Evolutionary conservation across 2,329 filamentous ascomycete genomes (phyloP).

Genomic region (Aspergillus ochraceus): DNA sequence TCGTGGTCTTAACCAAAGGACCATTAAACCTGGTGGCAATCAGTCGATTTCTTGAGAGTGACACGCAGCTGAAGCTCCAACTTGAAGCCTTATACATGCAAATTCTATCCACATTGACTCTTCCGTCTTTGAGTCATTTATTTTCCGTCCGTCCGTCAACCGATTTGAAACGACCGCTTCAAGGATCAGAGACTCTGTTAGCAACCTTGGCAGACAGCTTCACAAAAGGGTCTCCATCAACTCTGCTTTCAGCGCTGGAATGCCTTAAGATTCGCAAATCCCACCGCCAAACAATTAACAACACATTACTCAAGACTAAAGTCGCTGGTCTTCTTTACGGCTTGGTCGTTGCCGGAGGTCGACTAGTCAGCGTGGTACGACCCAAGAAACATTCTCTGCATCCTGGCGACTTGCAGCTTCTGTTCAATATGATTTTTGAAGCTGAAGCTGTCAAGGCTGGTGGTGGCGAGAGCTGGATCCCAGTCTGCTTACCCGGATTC

Average conservation of each 20-base stretch:
- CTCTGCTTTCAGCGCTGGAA: conserved; percentile 84
- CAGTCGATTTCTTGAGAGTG: conserved; percentile 88
- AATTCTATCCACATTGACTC: conserved; percentile 89
- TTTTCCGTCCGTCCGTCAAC: conserved; percentile 92
- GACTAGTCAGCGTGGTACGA: conserved; percentile 89
- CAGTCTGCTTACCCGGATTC: conserved; percentile 91
- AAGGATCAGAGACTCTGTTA: conserved; percentile 87
- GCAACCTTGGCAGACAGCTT: conserved; percentile 94
- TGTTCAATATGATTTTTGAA: conserved; percentile 99
- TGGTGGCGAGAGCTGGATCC: conserved; percentile 97
- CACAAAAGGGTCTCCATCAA: conserved; percentile 85
- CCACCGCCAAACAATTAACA: conserved; percentile 83
- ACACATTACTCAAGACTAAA: conserved; percentile 75
- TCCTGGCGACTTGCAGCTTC: conserved; percentile 89
- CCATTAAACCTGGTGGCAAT: conserved; percentile 92
- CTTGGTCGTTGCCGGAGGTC: conserved; percentile 86
- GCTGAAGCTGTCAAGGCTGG: conserved; percentile 87
- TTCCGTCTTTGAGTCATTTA: conserved; percentile 81
- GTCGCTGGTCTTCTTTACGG: conserved; percentile 84
- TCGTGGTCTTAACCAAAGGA: conserved; percentile 81
- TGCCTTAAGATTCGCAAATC: conserved; percentile 90
- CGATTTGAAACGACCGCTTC: conserved; percentile 82
- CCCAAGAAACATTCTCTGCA: conserved; percentile 95
- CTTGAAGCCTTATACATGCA: conserved; percentile 97
- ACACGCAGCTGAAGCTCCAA: conserved; percentile 80